Percentiles rank a stretch among this genome's conserved stretches.
phyloP scores from a whole-genome alignment of 2,329 filamentous ascomycete species.

The Pseudogymnoascus sp. region DNA sequence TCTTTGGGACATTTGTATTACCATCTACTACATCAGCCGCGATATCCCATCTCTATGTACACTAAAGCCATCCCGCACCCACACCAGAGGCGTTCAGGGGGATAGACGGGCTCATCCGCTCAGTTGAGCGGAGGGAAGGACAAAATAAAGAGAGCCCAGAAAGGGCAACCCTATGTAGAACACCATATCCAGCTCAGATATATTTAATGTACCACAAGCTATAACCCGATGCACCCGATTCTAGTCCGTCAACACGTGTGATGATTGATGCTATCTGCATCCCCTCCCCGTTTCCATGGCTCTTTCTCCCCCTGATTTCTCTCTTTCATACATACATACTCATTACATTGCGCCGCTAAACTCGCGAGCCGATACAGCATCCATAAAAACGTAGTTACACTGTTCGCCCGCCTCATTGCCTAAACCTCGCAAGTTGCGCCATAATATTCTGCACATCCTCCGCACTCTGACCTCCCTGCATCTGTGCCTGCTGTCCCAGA shows the following conservation, averaged over 20 bases:
- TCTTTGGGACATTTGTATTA: background rate
- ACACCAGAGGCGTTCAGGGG: background rate
- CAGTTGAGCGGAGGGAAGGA: background rate
- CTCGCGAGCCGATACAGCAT: background rate
- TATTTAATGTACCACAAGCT: background rate
- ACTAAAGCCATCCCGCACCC: background rate
- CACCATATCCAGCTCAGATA: slow-evolving; percentile 1
- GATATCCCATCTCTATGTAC: slow-evolving; percentile 4
- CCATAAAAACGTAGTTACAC: background rate
- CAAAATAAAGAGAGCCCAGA: background rate
- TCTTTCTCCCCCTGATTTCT: slow-evolving; percentile 9
- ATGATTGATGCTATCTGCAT: background rate
- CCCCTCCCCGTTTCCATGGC: background rate
- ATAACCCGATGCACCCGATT: background rate
- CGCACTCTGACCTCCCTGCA: slow-evolving; percentile 29
- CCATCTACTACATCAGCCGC: background rate
- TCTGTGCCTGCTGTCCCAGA: slow-evolving; percentile 15
- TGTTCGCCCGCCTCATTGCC: slow-evolving; percentile 35
- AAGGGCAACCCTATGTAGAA: background rate
- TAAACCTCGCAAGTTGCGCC: slow-evolving; percentile 59
- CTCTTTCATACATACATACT: slow-evolving; percentile 7
- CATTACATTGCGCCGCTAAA: background rate
- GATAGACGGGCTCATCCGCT: background rate
- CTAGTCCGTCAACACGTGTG: background rate
- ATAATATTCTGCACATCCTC: slow-evolving; percentile 65